A percentile compares a stretch with the other conserved stretches of the same genome.
These are phyloP conservation scores for Alternaria consortialis DNA, from an alignment of 2,329 filamentous ascomycete genomes.

Conservation along the genomic window DNA sequence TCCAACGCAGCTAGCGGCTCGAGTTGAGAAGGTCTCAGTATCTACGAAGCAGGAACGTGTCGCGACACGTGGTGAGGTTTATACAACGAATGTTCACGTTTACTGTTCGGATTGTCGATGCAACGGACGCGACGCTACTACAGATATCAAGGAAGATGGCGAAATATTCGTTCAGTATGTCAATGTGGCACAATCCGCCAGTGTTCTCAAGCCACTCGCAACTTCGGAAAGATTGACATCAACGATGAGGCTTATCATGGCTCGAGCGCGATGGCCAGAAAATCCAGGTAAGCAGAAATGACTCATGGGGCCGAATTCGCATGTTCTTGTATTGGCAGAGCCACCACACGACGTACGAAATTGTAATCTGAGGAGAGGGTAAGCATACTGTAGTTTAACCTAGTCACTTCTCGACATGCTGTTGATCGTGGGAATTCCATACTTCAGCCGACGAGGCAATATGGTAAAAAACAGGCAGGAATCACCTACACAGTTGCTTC, in stretches of 20 bases:
- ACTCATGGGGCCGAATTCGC: not conserved
- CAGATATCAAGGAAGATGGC: not conserved
- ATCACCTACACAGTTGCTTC: not conserved
- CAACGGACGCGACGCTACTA: not conserved
- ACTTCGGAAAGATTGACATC: not conserved
- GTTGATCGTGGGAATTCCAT: not conserved
- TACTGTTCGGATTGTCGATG: not conserved
- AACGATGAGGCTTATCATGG: not conserved
- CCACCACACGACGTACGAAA: not conserved
- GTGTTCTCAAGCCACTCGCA: not conserved
- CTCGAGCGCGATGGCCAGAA: not conserved
- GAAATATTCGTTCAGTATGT: not conserved
- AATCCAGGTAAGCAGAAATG: slow-evolving; percentile 1
- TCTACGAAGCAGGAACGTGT: not conserved
- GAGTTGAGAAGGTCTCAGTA: not conserved
- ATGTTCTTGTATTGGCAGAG: not conserved
- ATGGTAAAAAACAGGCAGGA: not conserved
- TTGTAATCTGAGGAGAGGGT: not conserved
- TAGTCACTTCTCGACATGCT: not conserved
- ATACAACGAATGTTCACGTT: not conserved
- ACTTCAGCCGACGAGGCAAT: not conserved
- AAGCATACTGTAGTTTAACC: not conserved
- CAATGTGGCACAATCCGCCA: not conserved
- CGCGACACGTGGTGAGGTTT: not conserved
- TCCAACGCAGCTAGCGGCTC: not conserved